These are phyloP conservation scores for Camellia lanceoleosa DNA, from an alignment of 148 eudicot species.

Conservation along the genomic window DNA sequence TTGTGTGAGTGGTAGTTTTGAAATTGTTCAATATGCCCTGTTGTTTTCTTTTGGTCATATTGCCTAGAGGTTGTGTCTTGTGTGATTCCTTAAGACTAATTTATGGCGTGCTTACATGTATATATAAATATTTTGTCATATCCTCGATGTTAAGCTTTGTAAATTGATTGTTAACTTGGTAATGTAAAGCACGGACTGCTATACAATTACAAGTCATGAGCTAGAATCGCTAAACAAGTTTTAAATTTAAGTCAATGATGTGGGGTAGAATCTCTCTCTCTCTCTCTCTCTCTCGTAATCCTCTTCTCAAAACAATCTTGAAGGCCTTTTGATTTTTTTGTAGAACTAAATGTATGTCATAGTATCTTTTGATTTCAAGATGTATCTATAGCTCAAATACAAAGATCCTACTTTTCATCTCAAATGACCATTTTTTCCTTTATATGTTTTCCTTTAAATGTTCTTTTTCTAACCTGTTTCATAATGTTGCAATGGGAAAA, in stretches of 20 bases:
- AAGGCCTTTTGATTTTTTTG: constrained; percentile 3
- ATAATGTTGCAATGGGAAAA: too few species aligned
- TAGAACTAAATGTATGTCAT: neutral
- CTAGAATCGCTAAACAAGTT: constrained; percentile 70
- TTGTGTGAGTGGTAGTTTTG: neutral
- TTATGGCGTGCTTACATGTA: neutral
- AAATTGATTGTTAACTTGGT: constrained; percentile 8
- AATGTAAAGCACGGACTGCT: constrained; percentile 88
- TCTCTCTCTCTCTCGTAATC: neutral
- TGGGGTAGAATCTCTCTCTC: constrained; percentile 52
- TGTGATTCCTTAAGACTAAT: neutral
- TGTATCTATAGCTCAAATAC: neutral
- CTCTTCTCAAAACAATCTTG: neutral
- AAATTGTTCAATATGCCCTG: neutral
- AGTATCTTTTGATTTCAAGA: neutral
- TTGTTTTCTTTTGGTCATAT: neutral
- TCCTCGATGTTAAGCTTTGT: neutral
- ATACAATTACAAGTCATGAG: constrained; percentile 60
- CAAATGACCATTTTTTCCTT: neutral
- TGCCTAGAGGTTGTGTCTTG: neutral
- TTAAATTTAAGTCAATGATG: constrained; percentile 87
- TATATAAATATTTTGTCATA: neutral
- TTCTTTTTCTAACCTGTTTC: neutral
- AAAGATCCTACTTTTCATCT: neutral
- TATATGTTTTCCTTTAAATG: neutral